Evolutionary conservation across 1,139 yeast genomes (phyloP).

Genomic region (Taphrina wiesneri): DNA sequence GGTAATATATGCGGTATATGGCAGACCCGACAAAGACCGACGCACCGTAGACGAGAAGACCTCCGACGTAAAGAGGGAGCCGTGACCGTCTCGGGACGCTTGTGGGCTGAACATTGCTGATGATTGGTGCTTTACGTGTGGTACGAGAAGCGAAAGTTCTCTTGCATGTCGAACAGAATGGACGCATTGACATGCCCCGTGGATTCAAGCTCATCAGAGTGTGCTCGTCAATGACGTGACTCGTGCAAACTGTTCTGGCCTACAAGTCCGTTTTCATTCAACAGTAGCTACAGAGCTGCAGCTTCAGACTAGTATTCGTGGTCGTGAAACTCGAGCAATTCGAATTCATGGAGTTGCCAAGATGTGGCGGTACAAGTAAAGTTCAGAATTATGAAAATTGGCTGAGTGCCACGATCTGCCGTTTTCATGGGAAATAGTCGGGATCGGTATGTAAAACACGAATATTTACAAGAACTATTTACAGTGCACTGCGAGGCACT

Average conservation of each 20-base stretch:
- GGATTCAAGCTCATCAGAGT: no score
- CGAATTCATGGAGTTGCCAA: not conserved
- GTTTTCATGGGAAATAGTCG: no score
- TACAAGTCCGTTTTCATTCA: no score
- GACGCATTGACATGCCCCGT: no score
- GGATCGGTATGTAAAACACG: not conserved
- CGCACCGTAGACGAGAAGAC: conserved; percentile 18
- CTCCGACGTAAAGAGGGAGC: conserved; percentile 19
- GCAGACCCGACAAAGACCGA: conserved; percentile 14
- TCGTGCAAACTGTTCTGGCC: no score
- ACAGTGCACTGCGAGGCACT: not conserved
- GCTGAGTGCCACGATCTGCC: not conserved
- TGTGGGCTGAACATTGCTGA: not conserved
- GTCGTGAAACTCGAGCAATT: not conserved
- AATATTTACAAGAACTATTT: not conserved
- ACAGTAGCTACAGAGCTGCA: no score
- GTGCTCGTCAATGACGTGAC: no score
- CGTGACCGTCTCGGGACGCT: not conserved
- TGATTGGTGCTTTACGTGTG: not conserved
- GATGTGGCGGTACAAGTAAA: not conserved
- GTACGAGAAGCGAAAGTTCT: not conserved
- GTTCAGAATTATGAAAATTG: not conserved
- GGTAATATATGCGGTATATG: not conserved
- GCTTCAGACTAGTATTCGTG: no score
- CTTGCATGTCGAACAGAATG: not conserved